Conservation (phyloP, 345 rosid genomes). For the Camelina neglecta region DNA sequence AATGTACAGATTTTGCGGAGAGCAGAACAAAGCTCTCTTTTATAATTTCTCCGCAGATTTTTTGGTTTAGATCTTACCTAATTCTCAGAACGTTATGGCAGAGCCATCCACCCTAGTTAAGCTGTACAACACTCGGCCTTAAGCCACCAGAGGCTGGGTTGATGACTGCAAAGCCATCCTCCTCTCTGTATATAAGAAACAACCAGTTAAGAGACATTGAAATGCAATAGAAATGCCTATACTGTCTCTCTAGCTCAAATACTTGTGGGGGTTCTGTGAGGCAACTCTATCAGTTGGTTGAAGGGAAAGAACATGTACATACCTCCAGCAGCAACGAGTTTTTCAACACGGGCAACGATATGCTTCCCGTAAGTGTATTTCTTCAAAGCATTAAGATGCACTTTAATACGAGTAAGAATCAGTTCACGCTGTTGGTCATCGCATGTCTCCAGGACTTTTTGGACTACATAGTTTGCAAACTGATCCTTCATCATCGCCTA, state of each 20-base stretch:
- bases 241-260: background rate
- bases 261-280: background rate
- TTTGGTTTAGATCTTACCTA: slow-evolving; percentile 58
- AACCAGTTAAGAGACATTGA: background rate
- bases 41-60: slow-evolving; percentile 39
- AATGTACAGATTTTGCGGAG: slow-evolving; percentile 61
- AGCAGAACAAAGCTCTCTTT: slow-evolving; percentile 47
- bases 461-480: slow-evolving; percentile 98
- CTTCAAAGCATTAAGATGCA: slow-evolving; percentile 86
- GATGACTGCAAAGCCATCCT: slow-evolving; percentile 41
- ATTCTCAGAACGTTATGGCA: slow-evolving; percentile 47
- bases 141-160: slow-evolving; percentile 36
- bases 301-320: slow-evolving; percentile 16
- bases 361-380: slow-evolving; percentile 98
- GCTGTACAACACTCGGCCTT: slow-evolving; percentile 44
- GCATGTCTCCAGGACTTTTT: slow-evolving; percentile 95
- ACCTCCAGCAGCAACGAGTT: slow-evolving; percentile 98
- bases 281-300: background rate
- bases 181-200: slow-evolving; percentile 39
- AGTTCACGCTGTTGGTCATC: slow-evolving; percentile 88
- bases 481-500: slow-evolving; percentile 99
- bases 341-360: slow-evolving; percentile 94
- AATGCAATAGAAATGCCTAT: background rate
- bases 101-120: slow-evolving; percentile 46
- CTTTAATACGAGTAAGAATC: slow-evolving; percentile 83